These are phyloP conservation scores for Basidiobolus meristosporus DNA, from an alignment of 371 early-diverging fungal species.

Conservation along the genomic window DNA sequence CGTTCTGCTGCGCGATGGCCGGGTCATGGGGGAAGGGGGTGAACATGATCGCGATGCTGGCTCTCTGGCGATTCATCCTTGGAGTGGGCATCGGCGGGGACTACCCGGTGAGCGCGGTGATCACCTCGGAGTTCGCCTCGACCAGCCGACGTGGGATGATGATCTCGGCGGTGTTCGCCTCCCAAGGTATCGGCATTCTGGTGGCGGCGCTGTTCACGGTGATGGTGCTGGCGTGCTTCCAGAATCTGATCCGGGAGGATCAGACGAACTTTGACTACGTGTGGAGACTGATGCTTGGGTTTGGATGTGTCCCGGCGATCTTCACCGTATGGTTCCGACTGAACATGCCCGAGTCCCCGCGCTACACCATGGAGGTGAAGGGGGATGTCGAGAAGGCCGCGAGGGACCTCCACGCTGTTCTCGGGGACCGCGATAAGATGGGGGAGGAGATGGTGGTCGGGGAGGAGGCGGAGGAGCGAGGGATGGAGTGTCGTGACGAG, in stretches of 20 bases:
- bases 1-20: constrained; percentile 65
- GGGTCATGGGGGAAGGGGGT: constrained; percentile 18
- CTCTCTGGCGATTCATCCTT: constrained; percentile 62
- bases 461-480: too few relatives aligned
- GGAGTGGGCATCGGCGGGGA: constrained; percentile 77
- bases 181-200: constrained; percentile 81
- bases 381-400: constrained; percentile 33
- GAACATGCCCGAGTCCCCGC: constrained; percentile 75
- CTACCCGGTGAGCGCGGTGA: constrained; percentile 61
- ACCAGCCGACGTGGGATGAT: constrained; percentile 41
- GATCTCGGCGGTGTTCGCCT: constrained; percentile 69
- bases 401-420: constrained; percentile 12
- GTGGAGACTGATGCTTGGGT: too few relatives aligned
- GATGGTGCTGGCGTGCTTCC: constrained; percentile 48
- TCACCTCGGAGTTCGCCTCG: constrained; percentile 74
- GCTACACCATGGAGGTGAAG: constrained; percentile 57
- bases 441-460: constrained; percentile 7
- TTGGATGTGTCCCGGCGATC: constrained; percentile 52
- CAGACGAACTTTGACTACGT: too few relatives aligned
- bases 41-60: constrained; percentile 42
- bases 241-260: too few relatives aligned
- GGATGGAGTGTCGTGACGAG: too few relatives aligned
- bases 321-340: constrained; percentile 54
- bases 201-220: constrained; percentile 49
- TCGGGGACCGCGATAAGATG: constrained; percentile 11